A percentile compares a stretch with the other conserved stretches of the same genome.
Conservation (phyloP, 495 filamentous ascomycete species). For the Tuber magnatum region DNA sequence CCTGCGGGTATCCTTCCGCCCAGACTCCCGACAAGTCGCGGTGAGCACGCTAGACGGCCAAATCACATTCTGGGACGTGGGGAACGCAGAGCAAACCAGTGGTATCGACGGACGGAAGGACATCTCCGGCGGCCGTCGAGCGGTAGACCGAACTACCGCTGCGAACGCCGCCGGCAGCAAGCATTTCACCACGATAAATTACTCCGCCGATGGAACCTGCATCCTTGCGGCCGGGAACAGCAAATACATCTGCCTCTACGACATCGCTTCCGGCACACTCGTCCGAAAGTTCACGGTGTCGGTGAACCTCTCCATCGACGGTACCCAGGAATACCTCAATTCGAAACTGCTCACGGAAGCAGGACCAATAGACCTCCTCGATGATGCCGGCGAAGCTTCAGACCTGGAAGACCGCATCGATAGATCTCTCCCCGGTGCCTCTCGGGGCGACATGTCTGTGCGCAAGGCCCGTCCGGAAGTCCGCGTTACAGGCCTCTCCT, state of each 20-base stretch:
- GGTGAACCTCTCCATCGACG: conserved; percentile 85
- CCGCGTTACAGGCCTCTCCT: conserved; percentile 74
- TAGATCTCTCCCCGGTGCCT: conserved; percentile 75
- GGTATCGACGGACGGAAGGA: conserved; percentile 83
- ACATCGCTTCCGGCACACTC: conserved; percentile 77
- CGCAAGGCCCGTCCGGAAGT: conserved; percentile 73
- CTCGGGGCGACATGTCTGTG: conserved; percentile 71
- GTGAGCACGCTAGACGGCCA: conserved; percentile 91
- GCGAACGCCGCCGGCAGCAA: conserved; percentile 86
- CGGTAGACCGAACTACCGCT: conserved; percentile 77
- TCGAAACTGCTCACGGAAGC: conserved; percentile 84
- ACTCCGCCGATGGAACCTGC: conserved; percentile 85
- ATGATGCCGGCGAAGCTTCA: conserved; percentile 78
- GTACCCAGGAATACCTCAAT: conserved; percentile 94
- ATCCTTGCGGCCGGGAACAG: conserved; percentile 85
- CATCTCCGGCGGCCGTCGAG: conserved; percentile 82
- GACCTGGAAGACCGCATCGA: conserved; percentile 82
- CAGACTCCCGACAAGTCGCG: conserved; percentile 83
- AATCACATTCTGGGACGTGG: conserved; percentile 88
- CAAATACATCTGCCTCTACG: conserved; percentile 96
- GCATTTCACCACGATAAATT: conserved; percentile 75
- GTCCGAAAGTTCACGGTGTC: conserved; percentile 91
- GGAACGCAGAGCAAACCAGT: conserved; percentile 71
- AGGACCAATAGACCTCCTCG: conserved; percentile 71
- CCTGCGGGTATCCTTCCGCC: conserved; percentile 74